Evolutionary conservation across 2,329 filamentous ascomycete species (phyloP).

Genomic region (Talaromyces sp.): DNA sequence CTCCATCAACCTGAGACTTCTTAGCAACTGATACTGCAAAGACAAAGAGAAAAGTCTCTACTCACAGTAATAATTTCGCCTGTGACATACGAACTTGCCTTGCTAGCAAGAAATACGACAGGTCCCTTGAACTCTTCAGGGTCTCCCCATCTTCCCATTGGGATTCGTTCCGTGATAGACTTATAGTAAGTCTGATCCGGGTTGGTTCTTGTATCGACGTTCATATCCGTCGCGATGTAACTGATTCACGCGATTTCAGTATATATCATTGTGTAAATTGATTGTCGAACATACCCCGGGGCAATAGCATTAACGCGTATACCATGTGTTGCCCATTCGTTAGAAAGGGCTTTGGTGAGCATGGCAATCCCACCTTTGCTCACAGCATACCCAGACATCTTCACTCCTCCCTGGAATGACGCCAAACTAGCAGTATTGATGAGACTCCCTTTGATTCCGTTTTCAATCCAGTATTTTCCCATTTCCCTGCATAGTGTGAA

Average conservation of each 20-base stretch:
- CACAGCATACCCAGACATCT: conserved; percentile 1
- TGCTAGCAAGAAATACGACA: conserved; percentile 9
- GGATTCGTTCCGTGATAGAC: conserved; percentile 8
- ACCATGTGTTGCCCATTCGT: conserved; percentile 16
- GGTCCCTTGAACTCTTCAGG: conserved; percentile 13
- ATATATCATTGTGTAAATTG: background rate
- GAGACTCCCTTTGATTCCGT: conserved; percentile 1
- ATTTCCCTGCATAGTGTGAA: conserved; percentile 2
- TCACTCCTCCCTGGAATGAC: conserved; percentile 6
- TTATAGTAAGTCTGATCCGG: conserved; percentile 1
- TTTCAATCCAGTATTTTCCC: conserved; percentile 2
- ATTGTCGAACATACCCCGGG: conserved; percentile 12
- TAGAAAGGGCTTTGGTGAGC: conserved; percentile 10
- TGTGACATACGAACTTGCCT: conserved; percentile 13
- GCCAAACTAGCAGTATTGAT: conserved; percentile 6
- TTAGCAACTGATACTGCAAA: background rate
- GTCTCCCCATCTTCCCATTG: conserved; percentile 13
- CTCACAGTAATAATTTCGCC: conserved; percentile 12
- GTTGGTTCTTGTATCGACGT: background rate
- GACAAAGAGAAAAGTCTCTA: background rate
- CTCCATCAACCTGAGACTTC: background rate
- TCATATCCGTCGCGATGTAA: conserved; percentile 16
- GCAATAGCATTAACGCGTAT: conserved; percentile 17
- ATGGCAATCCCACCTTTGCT: conserved; percentile 4
- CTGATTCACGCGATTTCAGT: background rate